phyloP scores from a whole-genome alignment of 1,284 basidiomycete genomes.

The Irpex lacteus region DNA sequence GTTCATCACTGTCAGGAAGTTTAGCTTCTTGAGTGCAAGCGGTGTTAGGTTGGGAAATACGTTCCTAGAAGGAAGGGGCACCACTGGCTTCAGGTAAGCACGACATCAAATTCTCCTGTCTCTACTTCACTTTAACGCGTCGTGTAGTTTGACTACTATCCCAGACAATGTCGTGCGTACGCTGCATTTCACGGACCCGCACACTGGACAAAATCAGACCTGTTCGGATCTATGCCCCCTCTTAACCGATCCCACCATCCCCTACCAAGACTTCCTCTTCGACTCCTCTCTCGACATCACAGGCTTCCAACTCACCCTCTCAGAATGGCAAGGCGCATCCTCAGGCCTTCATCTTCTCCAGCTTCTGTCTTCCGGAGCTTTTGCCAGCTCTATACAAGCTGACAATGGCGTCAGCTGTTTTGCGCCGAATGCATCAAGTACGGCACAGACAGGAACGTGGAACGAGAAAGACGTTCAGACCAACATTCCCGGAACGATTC shows the following conservation, averaged over 20 bases:
- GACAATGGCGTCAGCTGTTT: slow-evolving; percentile 75
- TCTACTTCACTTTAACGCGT: slow-evolving; percentile 3
- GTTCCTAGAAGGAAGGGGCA: slow-evolving; percentile 76
- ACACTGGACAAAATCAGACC: slow-evolving; percentile 68
- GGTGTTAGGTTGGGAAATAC: slow-evolving; percentile 93
- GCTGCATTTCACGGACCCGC: slow-evolving; percentile 76
- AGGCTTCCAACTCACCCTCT: slow-evolving; percentile 82
- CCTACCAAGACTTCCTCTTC: slow-evolving; percentile 90
- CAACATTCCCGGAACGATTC: slow-evolving; percentile 75
- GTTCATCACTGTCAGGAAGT: slow-evolving; percentile 75
- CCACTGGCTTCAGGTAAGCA: slow-evolving; percentile 79
- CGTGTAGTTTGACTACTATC: slow-evolving; percentile 75
- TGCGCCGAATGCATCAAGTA: slow-evolving; percentile 66
- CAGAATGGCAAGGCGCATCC: slow-evolving; percentile 72
- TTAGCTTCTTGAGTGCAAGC: slow-evolving; percentile 66
- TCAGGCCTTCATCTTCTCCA: slow-evolving; percentile 89
- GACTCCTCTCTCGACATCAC: slow-evolving; percentile 58
- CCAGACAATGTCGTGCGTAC: slow-evolving; percentile 85
- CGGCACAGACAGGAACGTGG: slow-evolving; percentile 71
- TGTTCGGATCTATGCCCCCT: slow-evolving; percentile 75
- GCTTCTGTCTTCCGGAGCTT: slow-evolving; percentile 88
- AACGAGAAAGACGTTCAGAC: slow-evolving; percentile 58
- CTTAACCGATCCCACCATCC: slow-evolving; percentile 67
- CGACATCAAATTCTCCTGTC: slow-evolving; percentile 7
- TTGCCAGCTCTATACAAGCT: slow-evolving; percentile 63